Evolutionary conservation across 2,329 filamentous ascomycete species (phyloP).

Genomic region (Aspergillus ruber): DNA sequence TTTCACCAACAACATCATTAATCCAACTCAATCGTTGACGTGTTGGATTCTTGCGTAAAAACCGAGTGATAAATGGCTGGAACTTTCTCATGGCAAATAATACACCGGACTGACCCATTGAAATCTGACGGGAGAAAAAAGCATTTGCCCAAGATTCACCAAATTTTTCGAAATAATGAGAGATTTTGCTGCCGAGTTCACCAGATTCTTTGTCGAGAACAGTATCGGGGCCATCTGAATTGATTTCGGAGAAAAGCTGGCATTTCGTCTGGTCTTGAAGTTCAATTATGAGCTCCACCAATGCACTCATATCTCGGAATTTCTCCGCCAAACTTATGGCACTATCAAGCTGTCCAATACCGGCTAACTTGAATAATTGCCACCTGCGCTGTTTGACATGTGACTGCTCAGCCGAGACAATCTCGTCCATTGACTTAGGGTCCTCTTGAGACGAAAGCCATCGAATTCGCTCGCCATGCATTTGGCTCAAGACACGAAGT

Average conservation of each 20-base stretch:
- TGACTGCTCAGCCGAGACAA: slow-evolving; percentile 40
- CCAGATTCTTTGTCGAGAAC: slow-evolving; percentile 21
- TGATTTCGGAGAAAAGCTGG: slow-evolving; percentile 10
- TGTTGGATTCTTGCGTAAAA: slow-evolving; percentile 64
- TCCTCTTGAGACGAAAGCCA: slow-evolving; percentile 52
- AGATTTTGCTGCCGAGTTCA: slow-evolving; percentile 32
- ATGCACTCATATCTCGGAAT: slow-evolving; percentile 56
- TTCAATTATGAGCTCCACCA: slow-evolving; percentile 47
- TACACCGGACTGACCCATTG: slow-evolving; percentile 57
- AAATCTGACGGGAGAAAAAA: slow-evolving; percentile 72
- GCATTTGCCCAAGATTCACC: slow-evolving; percentile 54
- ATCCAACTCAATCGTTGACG: slow-evolving; percentile 86
- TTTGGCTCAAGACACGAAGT: slow-evolving; percentile 52
- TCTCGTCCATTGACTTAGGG: slow-evolving; percentile 43
- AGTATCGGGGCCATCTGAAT: slow-evolving; percentile 7
- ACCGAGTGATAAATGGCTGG: slow-evolving; percentile 66
- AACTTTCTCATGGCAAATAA: slow-evolving; percentile 67
- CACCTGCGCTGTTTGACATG: slow-evolving; percentile 40
- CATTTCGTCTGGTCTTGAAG: slow-evolving; percentile 33
- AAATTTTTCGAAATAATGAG: slow-evolving; percentile 46
- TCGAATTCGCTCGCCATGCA: slow-evolving; percentile 53
- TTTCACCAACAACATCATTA: slow-evolving; percentile 75
- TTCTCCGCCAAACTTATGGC: slow-evolving; percentile 58
- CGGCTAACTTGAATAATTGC: slow-evolving; percentile 42
- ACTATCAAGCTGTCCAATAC: slow-evolving; percentile 50